Evolutionary conservation across 2,329 filamentous ascomycete species (phyloP).

Genomic region (Sporothrix inflata): DNA sequence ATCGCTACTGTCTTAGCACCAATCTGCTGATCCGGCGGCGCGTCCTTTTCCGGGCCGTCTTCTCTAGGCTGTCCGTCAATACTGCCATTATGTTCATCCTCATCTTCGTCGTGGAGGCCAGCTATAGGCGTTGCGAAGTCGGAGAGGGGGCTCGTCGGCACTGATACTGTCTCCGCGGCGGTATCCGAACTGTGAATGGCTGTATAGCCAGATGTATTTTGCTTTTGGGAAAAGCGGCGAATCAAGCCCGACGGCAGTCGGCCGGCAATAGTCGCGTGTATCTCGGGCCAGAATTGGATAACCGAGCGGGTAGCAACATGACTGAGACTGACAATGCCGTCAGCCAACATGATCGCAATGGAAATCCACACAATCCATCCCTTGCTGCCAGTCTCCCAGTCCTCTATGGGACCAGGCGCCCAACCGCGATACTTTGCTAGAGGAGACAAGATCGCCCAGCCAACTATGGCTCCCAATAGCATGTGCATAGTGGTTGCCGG

Average conservation of each 20-base stretch:
- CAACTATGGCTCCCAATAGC: constrained; percentile 84
- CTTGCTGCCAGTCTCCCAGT: constrained; percentile 93
- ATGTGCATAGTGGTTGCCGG: constrained; percentile 94
- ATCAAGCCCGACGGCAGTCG: background rate
- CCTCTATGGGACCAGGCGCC: constrained; percentile 82
- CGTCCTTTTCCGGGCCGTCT: constrained; percentile 65
- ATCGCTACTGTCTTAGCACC: constrained; percentile 70
- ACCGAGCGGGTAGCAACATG: constrained; percentile 67
- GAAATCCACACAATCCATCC: constrained; percentile 99
- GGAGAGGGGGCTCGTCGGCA: constrained; percentile 32
- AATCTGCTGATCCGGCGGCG: constrained; percentile 81
- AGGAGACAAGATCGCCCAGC: constrained; percentile 90
- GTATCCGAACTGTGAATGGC: constrained; percentile 31
- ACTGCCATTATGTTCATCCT: background rate
- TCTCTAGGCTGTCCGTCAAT: background rate
- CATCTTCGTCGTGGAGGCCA: constrained; percentile 28
- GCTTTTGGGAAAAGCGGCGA: constrained; percentile 13
- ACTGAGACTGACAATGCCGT: constrained; percentile 84
- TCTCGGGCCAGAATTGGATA: constrained; percentile 30
- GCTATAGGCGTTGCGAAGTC: constrained; percentile 27
- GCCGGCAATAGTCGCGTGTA: background rate
- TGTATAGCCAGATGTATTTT: constrained; percentile 34
- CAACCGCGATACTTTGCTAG: constrained; percentile 83
- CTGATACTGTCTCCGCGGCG: background rate
- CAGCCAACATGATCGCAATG: constrained; percentile 93